A percentile compares a stretch with the other conserved stretches of the same genome.
Conservation (phyloP, 805 yeast genomes). For the Starmerella bombicola region DNA sequence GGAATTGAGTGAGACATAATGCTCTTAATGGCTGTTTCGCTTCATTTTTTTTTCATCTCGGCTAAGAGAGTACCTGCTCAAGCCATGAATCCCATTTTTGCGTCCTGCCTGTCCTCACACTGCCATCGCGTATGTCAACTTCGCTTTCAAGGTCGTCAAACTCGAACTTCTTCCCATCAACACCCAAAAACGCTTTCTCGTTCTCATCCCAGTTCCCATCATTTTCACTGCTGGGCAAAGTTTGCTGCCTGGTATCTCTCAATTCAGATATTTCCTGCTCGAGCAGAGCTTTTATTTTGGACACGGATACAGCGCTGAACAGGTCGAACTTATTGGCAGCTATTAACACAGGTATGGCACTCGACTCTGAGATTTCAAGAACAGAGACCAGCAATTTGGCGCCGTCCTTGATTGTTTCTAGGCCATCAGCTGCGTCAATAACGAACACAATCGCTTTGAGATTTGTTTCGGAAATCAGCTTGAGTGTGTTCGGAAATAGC, state of each 20-base stretch:
- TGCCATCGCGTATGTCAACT: constrained; percentile 51
- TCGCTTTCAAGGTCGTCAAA: constrained; percentile 64
- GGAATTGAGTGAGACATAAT: too few relatives aligned
- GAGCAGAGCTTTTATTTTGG: constrained; percentile 45
- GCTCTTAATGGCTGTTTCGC: too few relatives aligned
- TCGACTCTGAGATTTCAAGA: constrained; percentile 48
- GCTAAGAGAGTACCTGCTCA: constrained; percentile 35
- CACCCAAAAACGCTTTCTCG: constrained; percentile 35
- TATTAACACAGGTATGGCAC: constrained; percentile 54
- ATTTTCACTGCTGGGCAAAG: constrained; percentile 30
- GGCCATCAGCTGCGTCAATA: constrained; percentile 58
- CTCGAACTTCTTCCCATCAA: constrained; percentile 35
- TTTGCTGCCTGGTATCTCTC: constrained; percentile 37
- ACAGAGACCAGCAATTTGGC: constrained; percentile 50
- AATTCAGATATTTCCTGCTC: constrained; percentile 52
- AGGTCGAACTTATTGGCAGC: constrained; percentile 80
- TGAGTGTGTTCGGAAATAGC: constrained; percentile 44
- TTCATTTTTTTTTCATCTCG: too few relatives aligned
- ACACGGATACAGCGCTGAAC: constrained; percentile 66
- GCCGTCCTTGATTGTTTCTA: constrained; percentile 38
- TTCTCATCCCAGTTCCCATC: constrained; percentile 29
- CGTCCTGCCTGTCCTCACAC: constrained; percentile 46
- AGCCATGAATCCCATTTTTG: constrained; percentile 68
- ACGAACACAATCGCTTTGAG: constrained; percentile 54
- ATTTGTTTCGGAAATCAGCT: constrained; percentile 36